Conservation (phyloP, 1,139 yeast genomes). For the Diutina neorugosa region DNA sequence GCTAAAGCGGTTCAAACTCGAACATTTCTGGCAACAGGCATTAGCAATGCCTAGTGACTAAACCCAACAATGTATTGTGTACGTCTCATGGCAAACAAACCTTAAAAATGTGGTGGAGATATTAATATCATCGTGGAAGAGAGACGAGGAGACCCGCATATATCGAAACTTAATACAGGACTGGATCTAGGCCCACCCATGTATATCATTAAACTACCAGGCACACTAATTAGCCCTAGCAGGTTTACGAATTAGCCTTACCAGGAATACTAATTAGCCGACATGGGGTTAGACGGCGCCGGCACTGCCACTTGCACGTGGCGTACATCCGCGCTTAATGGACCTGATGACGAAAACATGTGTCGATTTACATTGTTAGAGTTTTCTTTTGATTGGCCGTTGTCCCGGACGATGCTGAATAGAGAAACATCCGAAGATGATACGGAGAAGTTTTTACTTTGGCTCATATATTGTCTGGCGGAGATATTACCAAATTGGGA, state of each 20-base stretch:
- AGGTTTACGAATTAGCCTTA: no score
- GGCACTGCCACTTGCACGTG: background rate
- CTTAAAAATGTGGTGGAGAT: background rate
- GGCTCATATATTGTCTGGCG: background rate
- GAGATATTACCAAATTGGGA: background rate
- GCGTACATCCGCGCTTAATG: background rate
- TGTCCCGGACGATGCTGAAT: background rate
- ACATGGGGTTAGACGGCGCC: no score
- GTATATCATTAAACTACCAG: no score
- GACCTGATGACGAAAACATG: background rate
- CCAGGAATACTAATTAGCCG: no score
- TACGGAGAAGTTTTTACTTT: no score
- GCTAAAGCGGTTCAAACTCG: conserved; percentile 37
- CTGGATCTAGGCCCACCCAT: no score
- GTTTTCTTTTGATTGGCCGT: background rate
- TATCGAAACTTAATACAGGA: no score
- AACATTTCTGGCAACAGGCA: conserved; percentile 49
- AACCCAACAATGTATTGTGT: background rate
- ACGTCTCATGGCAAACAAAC: background rate
- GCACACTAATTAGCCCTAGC: no score
- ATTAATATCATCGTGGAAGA: background rate
- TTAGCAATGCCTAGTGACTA: background rate
- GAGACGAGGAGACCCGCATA: no score
- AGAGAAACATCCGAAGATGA: background rate
- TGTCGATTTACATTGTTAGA: background rate